Conservation (phyloP, 352 stramenopile genomes). For the Phytopythium vexans region DNA sequence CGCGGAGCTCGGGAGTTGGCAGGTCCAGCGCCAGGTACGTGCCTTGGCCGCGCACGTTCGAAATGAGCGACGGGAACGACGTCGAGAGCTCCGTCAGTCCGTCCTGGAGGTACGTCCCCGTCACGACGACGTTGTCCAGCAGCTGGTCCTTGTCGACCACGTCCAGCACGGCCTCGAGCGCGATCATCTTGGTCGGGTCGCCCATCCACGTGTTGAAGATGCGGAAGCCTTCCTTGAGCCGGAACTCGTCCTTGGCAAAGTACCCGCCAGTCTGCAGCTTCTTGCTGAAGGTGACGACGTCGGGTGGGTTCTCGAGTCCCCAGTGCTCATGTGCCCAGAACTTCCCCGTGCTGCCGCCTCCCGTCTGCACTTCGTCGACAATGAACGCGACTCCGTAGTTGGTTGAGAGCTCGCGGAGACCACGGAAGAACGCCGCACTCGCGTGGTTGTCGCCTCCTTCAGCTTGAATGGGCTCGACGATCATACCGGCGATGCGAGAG, state of each 20-base stretch:
- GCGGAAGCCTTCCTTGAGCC: conserved; percentile 63
- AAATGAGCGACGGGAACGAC: conserved; percentile 56
- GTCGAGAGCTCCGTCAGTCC: conserved; percentile 42
- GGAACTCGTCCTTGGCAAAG: conserved; percentile 76
- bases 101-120: conserved; percentile 57
- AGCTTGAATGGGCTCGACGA: conserved; percentile 80
- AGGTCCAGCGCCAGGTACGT: conserved; percentile 83
- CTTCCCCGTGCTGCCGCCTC: conserved; percentile 75
- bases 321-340: conserved; percentile 87
- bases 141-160: conserved; percentile 54
- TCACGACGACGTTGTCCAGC: conserved; percentile 73
- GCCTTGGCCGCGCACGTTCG: conserved; percentile 71
- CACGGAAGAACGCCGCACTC: conserved; percentile 65
- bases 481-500: conserved; percentile 65
- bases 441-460: conserved; percentile 82
- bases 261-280: conserved; percentile 84
- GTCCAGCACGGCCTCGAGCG: conserved; percentile 69
- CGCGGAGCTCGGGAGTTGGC: conserved; percentile 52
- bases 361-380: conserved; percentile 84
- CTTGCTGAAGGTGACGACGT: conserved; percentile 85
- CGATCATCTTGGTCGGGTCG: conserved; percentile 83
- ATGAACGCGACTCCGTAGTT: conserved; percentile 74
- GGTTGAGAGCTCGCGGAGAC: conserved; percentile 49
- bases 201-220: conserved; percentile 91
- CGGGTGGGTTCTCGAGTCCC: conserved; percentile 67